Evolutionary conservation across 768 basidiomycete species (phyloP).

Genomic region (Ramaria sp.): DNA sequence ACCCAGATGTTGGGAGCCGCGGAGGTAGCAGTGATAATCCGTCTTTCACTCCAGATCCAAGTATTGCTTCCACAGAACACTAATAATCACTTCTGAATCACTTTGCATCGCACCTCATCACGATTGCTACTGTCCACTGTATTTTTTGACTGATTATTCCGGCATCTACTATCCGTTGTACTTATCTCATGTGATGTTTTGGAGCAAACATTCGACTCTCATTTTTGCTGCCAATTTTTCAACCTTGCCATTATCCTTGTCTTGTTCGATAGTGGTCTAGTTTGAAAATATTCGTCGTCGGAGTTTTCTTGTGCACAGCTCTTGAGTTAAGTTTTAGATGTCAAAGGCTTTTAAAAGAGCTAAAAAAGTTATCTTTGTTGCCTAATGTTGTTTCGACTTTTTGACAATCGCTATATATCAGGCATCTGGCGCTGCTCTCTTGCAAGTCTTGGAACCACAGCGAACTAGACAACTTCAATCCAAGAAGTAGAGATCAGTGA

Average conservation of each 20-base stretch:
- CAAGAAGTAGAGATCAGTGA: background rate
- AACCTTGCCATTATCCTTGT: too few relatives aligned
- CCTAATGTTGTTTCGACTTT: background rate
- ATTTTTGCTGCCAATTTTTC: too few relatives aligned
- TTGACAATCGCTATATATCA: background rate
- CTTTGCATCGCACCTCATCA: background rate
- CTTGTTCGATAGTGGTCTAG: too few relatives aligned
- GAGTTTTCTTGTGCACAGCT: too few relatives aligned
- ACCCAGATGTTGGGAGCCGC: background rate
- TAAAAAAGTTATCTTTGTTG: background rate
- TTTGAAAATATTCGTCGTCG: too few relatives aligned
- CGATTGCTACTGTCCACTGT: background rate
- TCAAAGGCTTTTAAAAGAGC: conserved; percentile 1
- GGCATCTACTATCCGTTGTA: conserved; percentile 1
- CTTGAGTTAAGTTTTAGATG: too few relatives aligned
- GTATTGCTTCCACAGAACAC: background rate
- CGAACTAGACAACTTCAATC: background rate
- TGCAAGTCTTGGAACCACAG: background rate
- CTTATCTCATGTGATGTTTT: background rate
- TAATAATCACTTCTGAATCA: background rate
- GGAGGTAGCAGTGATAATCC: background rate
- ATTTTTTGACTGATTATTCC: conserved; percentile 7
- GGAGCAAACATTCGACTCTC: background rate
- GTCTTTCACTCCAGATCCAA: too few relatives aligned
- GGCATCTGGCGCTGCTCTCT: conserved; percentile 2